These are phyloP conservation scores for Penstemon eatonii DNA, from an alignment of 257 asterid species.

Conservation along the genomic window DNA sequence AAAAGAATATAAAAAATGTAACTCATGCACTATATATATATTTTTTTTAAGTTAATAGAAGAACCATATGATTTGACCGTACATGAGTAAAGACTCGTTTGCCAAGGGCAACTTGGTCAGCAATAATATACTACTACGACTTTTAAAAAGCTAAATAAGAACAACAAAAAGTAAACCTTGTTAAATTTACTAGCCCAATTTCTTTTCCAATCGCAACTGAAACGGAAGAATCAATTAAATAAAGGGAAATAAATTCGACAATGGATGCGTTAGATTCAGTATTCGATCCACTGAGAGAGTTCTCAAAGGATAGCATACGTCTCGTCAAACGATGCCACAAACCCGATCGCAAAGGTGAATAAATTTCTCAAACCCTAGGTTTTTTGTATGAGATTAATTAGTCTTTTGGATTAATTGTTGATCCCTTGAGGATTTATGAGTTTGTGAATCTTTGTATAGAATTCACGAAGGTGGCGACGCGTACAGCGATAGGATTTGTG, in stretches of 20 bases:
- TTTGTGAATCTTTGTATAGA: slow-evolving; percentile 14
- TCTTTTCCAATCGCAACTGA: neutral
- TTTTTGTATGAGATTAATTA: neutral
- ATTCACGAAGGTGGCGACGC: slow-evolving; percentile 33
- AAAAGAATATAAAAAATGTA: no score
- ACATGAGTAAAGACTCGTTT: no score
- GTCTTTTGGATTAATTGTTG: neutral
- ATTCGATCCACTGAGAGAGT: slow-evolving; percentile 28
- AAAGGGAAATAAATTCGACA: neutral
- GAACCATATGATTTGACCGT: no score
- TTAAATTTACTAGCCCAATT: neutral
- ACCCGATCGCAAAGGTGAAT: slow-evolving; percentile 33
- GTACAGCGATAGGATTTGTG: slow-evolving; percentile 36
- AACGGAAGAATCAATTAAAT: neutral
- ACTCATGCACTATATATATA: no score
- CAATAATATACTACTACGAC: no score
- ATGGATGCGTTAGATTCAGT: slow-evolving; percentile 32
- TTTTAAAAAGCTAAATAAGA: no score
- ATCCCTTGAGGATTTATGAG: neutral
- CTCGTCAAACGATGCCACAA: slow-evolving; percentile 34
- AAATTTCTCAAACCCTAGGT: neutral
- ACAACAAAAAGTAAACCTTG: no score
- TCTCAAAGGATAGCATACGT: slow-evolving; percentile 32
- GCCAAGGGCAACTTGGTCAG: no score
- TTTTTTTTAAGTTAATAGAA: no score